Base-by-base conservation (phyloP, 1,284 basidiomycete species). In the Pisolithus thermaeus region DNA sequence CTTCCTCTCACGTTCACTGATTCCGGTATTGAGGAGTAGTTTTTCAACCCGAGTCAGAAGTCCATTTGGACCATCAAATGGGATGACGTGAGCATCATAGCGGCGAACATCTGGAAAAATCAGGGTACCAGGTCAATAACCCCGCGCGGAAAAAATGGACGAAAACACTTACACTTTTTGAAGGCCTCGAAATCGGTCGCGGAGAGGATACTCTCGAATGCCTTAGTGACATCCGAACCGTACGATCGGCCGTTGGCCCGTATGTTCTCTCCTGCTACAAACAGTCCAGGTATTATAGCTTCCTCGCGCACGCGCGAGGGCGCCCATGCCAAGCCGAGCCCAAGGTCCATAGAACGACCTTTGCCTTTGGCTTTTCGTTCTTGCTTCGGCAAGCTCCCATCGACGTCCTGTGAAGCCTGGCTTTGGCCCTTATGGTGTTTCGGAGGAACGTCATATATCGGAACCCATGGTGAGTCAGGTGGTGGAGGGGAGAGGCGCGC, bases 1-100 rank as follows among this genome's bases (percentile, higher is more conserved):
- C 23, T 67, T 70, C 56, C 73, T 74, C 60, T 79, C 78, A 47
- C 69, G 73, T 41, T 79, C 75, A 43, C 73, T 68, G 39, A 76
- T 64, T 55, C 70, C 69, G 18, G 77, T 70, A 41, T 70, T 70
- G 47, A 72, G 70, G 49, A 89, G 73, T 41, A 89, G 71, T 44
- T 74, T 73, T 59, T 82, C 80, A 6, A 87, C 81, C 47, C 77
- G 79, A 28, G 72, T 63, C 27, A 87, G 71, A 44, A 89, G 79
- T 22, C 87, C 86, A 37, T 72, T 74, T 11, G 83, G 77, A 18
- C 87, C 87, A 53, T 89, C 83, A 46, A 90, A 79, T 7, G 85
- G 81, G 46, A 89, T 88, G 42, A 78, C 73, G 57, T 84, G 79
- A 40, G 82, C 82, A 64, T 89, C 86, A 61, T 85, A 89, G 51